Conservation (phyloP, 257 asterid genomes). For the Nicotiana benthamiana region DNA sequence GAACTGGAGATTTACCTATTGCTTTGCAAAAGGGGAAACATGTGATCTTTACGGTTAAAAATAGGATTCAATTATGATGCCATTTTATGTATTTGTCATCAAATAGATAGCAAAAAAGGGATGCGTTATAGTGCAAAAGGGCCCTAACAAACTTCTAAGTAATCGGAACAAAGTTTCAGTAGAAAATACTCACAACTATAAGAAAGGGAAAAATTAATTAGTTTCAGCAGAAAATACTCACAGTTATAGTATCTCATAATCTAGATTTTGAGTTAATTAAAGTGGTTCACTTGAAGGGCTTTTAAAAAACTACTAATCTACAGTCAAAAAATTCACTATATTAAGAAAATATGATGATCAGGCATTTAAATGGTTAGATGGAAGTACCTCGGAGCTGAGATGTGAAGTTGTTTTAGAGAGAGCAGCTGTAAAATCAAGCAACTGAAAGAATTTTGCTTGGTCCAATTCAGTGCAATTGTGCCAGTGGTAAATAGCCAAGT, state of each 20-base stretch:
- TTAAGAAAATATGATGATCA: background rate
- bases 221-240: too few relatives aligned
- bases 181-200: too few relatives aligned
- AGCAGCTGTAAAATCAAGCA: constrained; percentile 45
- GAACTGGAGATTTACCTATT: too few relatives aligned
- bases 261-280: background rate
- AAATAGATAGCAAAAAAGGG: too few relatives aligned
- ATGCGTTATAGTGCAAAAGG: too few relatives aligned
- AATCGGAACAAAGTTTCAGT: too few relatives aligned
- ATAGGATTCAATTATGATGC: too few relatives aligned
- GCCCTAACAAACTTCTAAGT: too few relatives aligned
- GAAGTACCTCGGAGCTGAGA: constrained; percentile 32
- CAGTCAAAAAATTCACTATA: background rate
- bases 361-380: background rate
- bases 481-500: constrained; percentile 67
- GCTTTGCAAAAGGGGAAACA: too few relatives aligned
- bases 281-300: background rate
- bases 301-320: background rate
- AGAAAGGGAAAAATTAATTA: too few relatives aligned
- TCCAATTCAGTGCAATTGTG: constrained; percentile 73
- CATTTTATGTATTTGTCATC: too few relatives aligned
- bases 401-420: constrained; percentile 33
- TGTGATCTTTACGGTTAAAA: too few relatives aligned
- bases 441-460: constrained; percentile 49
- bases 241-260: background rate